These are phyloP conservation scores for Larix sibirica DNA, from an alignment of 83 land plant genomes.

Conservation along the genomic window DNA sequence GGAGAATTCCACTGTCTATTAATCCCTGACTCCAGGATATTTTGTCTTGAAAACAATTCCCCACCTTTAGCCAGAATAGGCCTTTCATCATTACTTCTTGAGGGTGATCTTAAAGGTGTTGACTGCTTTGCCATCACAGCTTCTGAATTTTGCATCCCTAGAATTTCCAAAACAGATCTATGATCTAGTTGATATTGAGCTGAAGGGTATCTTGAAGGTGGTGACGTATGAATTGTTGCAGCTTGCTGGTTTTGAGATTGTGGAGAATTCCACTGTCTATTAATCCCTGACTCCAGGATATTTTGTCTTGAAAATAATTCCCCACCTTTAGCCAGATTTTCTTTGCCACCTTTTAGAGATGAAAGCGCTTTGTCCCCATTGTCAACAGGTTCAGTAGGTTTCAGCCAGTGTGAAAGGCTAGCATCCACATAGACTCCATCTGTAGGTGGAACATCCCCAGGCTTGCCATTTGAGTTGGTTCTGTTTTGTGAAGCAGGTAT, in stretches of 20 bases:
- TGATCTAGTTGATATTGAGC: neutral
- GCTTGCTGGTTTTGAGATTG: constrained; percentile 7
- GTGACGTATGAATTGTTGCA: neutral
- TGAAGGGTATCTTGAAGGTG: neutral
- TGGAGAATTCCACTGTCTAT: neutral
- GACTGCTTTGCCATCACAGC: neutral
- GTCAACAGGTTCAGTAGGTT: constrained; percentile 11
- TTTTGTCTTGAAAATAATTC: neutral
- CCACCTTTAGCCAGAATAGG: constrained; percentile 5
- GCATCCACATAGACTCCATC: constrained; percentile 3
- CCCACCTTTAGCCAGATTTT: neutral
- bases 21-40: neutral
- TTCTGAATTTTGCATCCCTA: neutral
- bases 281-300: neutral
- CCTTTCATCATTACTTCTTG: constrained; percentile 13
- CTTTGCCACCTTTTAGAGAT: neutral
- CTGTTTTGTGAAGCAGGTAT: neutral
- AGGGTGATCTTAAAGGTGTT: constrained; percentile 11
- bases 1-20: neutral
- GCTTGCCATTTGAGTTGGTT: neutral
- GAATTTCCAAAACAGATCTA: neutral
- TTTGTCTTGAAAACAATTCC: neutral
- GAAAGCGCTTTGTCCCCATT: neutral
- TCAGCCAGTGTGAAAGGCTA: constrained; percentile 17
- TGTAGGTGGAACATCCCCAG: neutral